phyloP scores from a whole-genome alignment of 2,329 filamentous ascomycete species.

The Penicillium freii region DNA sequence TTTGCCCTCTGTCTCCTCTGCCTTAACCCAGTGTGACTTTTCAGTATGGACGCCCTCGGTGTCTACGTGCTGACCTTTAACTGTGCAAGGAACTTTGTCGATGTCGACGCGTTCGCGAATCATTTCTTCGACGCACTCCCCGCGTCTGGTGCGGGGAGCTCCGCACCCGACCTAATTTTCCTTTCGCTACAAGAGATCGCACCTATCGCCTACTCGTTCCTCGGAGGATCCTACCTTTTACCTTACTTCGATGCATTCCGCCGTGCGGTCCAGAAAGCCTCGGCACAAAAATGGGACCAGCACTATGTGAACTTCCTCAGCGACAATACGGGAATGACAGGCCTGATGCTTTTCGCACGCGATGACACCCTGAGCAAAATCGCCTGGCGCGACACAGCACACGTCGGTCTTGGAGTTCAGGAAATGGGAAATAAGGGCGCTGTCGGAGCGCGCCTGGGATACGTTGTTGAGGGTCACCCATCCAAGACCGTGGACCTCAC shows the following conservation, averaged over 20 bases:
- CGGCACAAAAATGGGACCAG: slow-evolving; percentile 45
- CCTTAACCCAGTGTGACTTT: background rate
- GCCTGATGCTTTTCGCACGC: slow-evolving; percentile 77
- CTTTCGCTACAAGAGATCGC: slow-evolving; percentile 82
- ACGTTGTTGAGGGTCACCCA: slow-evolving; percentile 42
- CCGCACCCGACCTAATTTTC: slow-evolving; percentile 61
- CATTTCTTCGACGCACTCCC: slow-evolving; percentile 64
- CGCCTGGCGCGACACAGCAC: slow-evolving; percentile 68
- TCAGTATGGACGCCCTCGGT: slow-evolving; percentile 55
- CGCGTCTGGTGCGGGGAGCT: slow-evolving; percentile 48
- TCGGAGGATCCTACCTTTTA: slow-evolving; percentile 74
- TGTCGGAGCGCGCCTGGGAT: slow-evolving; percentile 71
- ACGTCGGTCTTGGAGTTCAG: slow-evolving; percentile 77
- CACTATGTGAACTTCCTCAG: slow-evolving; percentile 69
- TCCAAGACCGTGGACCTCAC: slow-evolving; percentile 65
- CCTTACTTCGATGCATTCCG: slow-evolving; percentile 73
- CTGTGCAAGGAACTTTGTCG: slow-evolving; percentile 70
- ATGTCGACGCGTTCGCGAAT: slow-evolving; percentile 66
- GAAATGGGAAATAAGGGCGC: slow-evolving; percentile 97
- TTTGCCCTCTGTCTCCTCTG: background rate
- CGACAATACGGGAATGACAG: slow-evolving; percentile 84
- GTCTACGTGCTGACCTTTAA: slow-evolving; percentile 87
- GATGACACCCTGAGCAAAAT: slow-evolving; percentile 59
- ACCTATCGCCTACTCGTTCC: slow-evolving; percentile 78
- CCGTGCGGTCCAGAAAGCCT: slow-evolving; percentile 69